A percentile compares a stretch with the other conserved stretches of the same genome.
phyloP scores from a whole-genome alignment of 139 green algal genomes.

The Pseudopediastrum boryanum region DNA sequence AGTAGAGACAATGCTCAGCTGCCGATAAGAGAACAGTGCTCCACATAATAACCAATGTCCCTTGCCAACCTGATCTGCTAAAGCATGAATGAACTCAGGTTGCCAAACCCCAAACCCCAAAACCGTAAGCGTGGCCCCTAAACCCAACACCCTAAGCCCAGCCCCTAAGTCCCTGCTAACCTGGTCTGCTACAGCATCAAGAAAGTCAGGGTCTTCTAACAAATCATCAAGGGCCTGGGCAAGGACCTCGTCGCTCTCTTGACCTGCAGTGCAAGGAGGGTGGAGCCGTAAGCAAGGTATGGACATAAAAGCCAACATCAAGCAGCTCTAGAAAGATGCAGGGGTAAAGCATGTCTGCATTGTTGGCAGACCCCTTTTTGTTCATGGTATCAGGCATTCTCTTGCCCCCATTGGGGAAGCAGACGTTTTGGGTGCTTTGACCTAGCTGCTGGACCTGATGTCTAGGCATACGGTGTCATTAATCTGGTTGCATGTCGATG shows the following conservation, averaged over 20 bases:
- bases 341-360: not conserved
- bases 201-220: slow-evolving; percentile 41
- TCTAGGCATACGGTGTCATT: too few relatives aligned
- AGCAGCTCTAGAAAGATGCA: not conserved
- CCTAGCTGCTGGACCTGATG: too few relatives aligned
- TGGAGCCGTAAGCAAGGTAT: not conserved
- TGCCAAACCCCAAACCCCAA: too few relatives aligned
- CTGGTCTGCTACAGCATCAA: slow-evolving; percentile 43
- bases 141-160: too few relatives aligned
- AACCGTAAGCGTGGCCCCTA: too few relatives aligned
- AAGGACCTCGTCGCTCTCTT: slow-evolving; percentile 13
- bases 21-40: too few relatives aligned
- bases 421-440: too few relatives aligned
- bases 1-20: too few relatives aligned
- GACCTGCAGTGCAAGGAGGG: slow-evolving; percentile 31
- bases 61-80: too few relatives aligned
- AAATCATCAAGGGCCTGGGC: slow-evolving; percentile 32
- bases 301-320: not conserved
- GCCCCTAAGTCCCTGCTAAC: not conserved
- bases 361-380: not conserved
- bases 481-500: too few relatives aligned
- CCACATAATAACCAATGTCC: too few relatives aligned
- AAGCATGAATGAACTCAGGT: too few relatives aligned
- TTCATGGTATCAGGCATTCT: not conserved
- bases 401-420: not conserved